A percentile compares a stretch with the other conserved stretches of the same genome.
phyloP scores from a whole-genome alignment of 129 eudicot genomes.

The Flaveria brownii region DNA sequence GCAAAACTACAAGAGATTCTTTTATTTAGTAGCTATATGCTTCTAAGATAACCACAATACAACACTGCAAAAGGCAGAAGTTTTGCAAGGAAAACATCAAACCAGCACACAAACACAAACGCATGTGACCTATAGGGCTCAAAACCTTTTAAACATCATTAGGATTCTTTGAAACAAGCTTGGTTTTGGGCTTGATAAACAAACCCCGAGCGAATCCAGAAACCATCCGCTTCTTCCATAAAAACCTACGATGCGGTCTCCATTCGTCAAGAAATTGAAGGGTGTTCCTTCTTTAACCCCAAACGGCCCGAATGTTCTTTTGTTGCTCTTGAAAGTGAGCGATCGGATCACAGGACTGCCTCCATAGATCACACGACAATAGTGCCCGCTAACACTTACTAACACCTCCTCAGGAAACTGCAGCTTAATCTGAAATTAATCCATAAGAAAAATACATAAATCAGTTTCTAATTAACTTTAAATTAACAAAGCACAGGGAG shows the following conservation, averaged over 20 bases:
- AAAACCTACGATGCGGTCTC: constrained; percentile 49
- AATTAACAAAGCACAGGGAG: background rate
- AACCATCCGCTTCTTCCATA: constrained; percentile 14
- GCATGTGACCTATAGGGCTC: background rate
- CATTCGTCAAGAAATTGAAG: constrained; percentile 48
- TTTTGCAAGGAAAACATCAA: no score
- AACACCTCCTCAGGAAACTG: constrained; percentile 66
- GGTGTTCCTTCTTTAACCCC: constrained; percentile 73
- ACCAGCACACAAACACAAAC: no score
- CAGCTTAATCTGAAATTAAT: constrained; percentile 56
- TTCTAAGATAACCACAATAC: no score
- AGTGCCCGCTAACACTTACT: constrained; percentile 51
- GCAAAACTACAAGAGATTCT: no score
- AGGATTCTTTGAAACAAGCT: constrained; percentile 30
- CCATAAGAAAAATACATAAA: background rate
- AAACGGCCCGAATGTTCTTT: constrained; percentile 58
- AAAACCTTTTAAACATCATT: constrained; percentile 14
- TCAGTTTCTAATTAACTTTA: background rate
- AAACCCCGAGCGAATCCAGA: constrained; percentile 45
- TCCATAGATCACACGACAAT: constrained; percentile 53
- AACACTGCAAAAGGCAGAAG: no score
- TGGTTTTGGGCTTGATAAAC: constrained; percentile 28
- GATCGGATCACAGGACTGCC: constrained; percentile 61
- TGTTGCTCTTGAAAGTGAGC: constrained; percentile 36
- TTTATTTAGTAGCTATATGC: no score